Conservation (phyloP, 75 land plant genomes). For the Chamaecyparis obtusa region DNA sequence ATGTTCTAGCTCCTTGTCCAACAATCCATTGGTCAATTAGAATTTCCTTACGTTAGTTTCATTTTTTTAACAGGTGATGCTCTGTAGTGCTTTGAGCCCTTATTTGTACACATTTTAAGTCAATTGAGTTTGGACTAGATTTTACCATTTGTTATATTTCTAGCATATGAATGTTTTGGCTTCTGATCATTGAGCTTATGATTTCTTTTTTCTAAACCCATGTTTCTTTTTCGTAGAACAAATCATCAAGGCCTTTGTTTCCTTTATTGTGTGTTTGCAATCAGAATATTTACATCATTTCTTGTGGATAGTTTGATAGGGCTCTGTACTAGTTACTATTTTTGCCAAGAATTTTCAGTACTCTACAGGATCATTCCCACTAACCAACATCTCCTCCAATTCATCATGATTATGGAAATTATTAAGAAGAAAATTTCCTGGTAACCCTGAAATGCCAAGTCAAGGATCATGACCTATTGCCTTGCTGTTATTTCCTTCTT, state of each 20-base stretch:
- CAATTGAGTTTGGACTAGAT: background rate
- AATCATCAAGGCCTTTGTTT: background rate
- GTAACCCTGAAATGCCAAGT: background rate
- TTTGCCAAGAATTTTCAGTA: background rate
- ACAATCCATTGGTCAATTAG: background rate
- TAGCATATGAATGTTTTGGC: background rate
- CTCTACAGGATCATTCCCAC: background rate
- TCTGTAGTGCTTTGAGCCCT: background rate
- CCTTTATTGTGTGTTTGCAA: background rate
- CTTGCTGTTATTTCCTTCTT: background rate
- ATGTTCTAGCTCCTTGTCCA: background rate
- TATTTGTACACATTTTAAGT: background rate
- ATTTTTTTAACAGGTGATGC: no score
- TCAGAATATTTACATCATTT: background rate
- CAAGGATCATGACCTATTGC: background rate
- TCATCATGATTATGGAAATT: no score
- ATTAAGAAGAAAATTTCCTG: background rate
- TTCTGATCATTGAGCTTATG: background rate
- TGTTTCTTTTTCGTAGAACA: background rate
- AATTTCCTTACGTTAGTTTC: background rate
- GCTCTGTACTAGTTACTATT: no score
- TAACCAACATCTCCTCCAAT: background rate
- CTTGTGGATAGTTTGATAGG: background rate
- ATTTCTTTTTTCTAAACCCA: background rate
- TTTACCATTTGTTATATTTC: background rate